phyloP scores from a whole-genome alignment of 2,329 filamentous ascomycete genomes.

The Colletotrichum tropicale region DNA sequence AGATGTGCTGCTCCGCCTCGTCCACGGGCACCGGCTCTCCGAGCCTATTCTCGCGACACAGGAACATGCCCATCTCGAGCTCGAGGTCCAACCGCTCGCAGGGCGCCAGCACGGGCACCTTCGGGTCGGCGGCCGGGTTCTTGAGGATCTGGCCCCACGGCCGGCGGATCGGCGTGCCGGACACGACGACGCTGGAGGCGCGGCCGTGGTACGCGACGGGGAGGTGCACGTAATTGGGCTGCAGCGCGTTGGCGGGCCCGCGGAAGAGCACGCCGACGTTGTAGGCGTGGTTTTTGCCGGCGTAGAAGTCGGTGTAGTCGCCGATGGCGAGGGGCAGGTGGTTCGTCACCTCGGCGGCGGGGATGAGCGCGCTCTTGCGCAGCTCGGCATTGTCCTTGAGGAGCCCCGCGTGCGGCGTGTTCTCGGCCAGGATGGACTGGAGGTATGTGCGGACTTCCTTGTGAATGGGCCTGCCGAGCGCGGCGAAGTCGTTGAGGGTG shows the following conservation, averaged over 20 bases:
- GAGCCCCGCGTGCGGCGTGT: slow-evolving; percentile 46
- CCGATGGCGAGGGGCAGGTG: slow-evolving; percentile 79
- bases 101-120: slow-evolving; percentile 62
- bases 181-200: slow-evolving; percentile 76
- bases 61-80: slow-evolving; percentile 78
- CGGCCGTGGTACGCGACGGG: slow-evolving; percentile 84
- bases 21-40: slow-evolving; percentile 70
- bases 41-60: slow-evolving; percentile 69
- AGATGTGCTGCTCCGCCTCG: slow-evolving; percentile 74
- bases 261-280: slow-evolving; percentile 74
- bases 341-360: slow-evolving; percentile 55
- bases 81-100: slow-evolving; percentile 74
- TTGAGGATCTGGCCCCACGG: slow-evolving; percentile 75
- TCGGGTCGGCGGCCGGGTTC: slow-evolving; percentile 52
- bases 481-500: slow-evolving; percentile 73
- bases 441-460: slow-evolving; percentile 74
- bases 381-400: slow-evolving; percentile 41
- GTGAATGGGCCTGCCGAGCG: slow-evolving; percentile 72
- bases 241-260: slow-evolving; percentile 73
- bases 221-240: slow-evolving; percentile 81
- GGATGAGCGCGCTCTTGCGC: slow-evolving; percentile 30
- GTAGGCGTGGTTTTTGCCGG: slow-evolving; percentile 79
- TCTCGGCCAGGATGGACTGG: slow-evolving; percentile 60
- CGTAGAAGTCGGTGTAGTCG: slow-evolving; percentile 88
- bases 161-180: slow-evolving; percentile 73